phyloP scores from a whole-genome alignment of 225 moss, liverwort and hornwort species.

The Lunularia cruciata region DNA sequence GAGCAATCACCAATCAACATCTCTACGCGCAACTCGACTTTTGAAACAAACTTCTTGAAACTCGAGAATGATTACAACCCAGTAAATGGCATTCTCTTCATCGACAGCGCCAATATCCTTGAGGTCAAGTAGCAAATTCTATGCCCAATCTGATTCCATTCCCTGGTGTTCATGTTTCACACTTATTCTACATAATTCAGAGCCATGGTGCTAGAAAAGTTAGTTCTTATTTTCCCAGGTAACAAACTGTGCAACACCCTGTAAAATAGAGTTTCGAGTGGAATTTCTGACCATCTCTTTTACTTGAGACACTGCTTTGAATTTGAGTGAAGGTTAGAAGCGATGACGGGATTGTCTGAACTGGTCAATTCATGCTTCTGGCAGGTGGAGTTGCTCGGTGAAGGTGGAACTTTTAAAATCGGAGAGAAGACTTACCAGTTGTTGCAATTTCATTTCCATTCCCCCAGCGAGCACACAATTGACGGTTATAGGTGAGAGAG shows the following conservation, averaged over 20 bases:
- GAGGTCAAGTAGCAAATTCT: conserved; percentile 2
- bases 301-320: too few relatives aligned
- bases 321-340: too few relatives aligned
- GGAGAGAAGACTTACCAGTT: conserved; percentile 10
- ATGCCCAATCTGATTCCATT: too few relatives aligned
- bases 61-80: conserved; percentile 2
- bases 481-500: conserved; percentile 42
- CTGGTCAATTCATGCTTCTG: too few relatives aligned
- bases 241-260: too few relatives aligned
- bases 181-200: too few relatives aligned
- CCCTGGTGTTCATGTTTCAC: too few relatives aligned
- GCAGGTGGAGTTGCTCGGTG: conserved; percentile 10
- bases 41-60: not conserved
- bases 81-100: conserved; percentile 9
- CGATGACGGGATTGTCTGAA: too few relatives aligned
- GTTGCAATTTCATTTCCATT: conserved; percentile 64
- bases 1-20: conserved; percentile 24
- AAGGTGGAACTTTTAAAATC: conserved; percentile 17
- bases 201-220: too few relatives aligned
- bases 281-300: too few relatives aligned
- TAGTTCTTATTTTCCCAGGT: too few relatives aligned
- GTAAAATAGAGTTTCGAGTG: too few relatives aligned
- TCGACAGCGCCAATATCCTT: conserved; percentile 6
- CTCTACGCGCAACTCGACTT: not conserved
- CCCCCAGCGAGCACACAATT: conserved; percentile 63